These are phyloP conservation scores for Termitomyces sp. DNA, from an alignment of 768 basidiomycete genomes.

Conservation along the genomic window DNA sequence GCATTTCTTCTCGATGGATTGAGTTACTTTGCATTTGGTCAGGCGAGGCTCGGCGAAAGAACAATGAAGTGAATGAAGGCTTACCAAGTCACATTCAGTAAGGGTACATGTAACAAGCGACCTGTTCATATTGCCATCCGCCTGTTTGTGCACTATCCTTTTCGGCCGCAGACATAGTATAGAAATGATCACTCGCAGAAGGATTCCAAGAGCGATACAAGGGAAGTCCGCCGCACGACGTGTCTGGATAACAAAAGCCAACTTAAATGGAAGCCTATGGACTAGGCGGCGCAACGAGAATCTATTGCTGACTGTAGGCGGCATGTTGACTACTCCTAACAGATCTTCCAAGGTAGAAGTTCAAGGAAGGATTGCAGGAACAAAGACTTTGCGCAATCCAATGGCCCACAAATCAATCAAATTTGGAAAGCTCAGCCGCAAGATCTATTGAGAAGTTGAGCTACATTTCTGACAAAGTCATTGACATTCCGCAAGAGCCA, in stretches of 20 bases:
- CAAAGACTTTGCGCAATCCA: not conserved
- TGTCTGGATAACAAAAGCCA: slow-evolving; percentile 6
- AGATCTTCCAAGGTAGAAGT: not conserved
- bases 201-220: slow-evolving; percentile 19
- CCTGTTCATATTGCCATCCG: slow-evolving; percentile 13
- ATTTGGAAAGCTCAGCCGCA: not conserved
- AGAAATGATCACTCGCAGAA: slow-evolving; percentile 18
- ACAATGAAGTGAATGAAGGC: too few relatives aligned
- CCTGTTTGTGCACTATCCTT: slow-evolving; percentile 6
- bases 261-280: not conserved
- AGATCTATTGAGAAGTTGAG: not conserved
- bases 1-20: too few relatives aligned
- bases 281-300: not conserved
- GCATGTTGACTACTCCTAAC: not conserved
- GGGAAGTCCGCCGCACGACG: slow-evolving; percentile 8
- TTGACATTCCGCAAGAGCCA: not conserved
- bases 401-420: not conserved
- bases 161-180: slow-evolving; percentile 17
- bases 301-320: not conserved
- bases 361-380: not conserved
- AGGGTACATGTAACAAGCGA: slow-evolving; percentile 16
- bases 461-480: not conserved
- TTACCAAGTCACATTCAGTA: not conserved
- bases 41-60: not conserved
- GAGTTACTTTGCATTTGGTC: not conserved